phyloP scores from a whole-genome alignment of 441 rosid genomes.

The Pelargonium fulgidum region DNA sequence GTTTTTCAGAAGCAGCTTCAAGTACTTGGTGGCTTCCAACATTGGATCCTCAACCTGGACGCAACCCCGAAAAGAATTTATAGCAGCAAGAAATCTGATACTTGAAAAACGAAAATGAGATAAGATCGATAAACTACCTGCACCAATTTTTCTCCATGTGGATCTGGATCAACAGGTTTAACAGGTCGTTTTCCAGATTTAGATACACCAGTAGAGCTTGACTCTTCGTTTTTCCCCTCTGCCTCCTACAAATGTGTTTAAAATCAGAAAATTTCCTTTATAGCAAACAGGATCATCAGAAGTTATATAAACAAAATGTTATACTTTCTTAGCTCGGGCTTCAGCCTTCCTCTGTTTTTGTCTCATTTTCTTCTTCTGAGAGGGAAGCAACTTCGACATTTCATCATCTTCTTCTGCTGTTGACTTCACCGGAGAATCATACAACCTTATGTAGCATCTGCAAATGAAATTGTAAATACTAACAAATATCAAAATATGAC shows the following conservation, averaged over 20 bases:
- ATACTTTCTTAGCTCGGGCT: constrained; percentile 94
- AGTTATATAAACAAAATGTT: constrained; percentile 22
- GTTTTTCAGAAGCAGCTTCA: constrained; percentile 86
- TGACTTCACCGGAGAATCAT: constrained; percentile 77
- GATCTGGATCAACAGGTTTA: constrained; percentile 96
- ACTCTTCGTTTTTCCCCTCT: constrained; percentile 78
- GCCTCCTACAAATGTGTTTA: constrained; percentile 64
- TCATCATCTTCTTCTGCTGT: constrained; percentile 67
- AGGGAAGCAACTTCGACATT: constrained; percentile 74
- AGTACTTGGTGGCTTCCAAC: constrained; percentile 86
- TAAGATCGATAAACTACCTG: constrained; percentile 50
- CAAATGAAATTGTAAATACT: constrained; percentile 23
- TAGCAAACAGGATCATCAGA: constrained; percentile 17
- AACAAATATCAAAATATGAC: constrained; percentile 2
- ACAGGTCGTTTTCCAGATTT: constrained; percentile 84
- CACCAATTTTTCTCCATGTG: constrained; percentile 82
- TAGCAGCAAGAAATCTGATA: constrained; percentile 7
- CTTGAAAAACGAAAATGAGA: constrained; percentile 10
- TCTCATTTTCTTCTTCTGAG: constrained; percentile 89
- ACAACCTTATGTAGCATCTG: constrained; percentile 89
- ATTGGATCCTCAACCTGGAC: constrained; percentile 85
- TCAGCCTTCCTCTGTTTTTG: constrained; percentile 93
- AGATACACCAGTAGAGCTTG: constrained; percentile 59
- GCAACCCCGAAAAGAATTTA: constrained; percentile 17
- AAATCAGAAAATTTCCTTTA: constrained; percentile 19